Evolutionary conservation across 805 yeast species (phyloP).

Genomic region (Saturnispora serradocipensis): DNA sequence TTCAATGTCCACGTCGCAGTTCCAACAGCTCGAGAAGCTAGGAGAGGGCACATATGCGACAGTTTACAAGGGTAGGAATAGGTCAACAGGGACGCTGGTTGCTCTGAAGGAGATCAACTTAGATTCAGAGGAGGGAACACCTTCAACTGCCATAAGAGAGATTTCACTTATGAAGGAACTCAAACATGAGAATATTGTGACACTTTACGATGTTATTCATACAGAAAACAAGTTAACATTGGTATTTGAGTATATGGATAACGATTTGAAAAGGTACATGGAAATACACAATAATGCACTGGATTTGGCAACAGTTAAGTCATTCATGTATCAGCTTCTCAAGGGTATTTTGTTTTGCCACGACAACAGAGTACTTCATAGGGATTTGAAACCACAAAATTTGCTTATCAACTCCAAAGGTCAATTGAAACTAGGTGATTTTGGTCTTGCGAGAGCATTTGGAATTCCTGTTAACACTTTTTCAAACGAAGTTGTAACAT

Average conservation of each 20-base stretch:
- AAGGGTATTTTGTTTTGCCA: slow-evolving; percentile 85
- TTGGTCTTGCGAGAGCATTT: slow-evolving; percentile 94
- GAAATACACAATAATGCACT: slow-evolving; percentile 9
- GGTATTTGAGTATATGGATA: slow-evolving; percentile 89
- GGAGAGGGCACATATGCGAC: slow-evolving; percentile 98
- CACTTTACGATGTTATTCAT: slow-evolving; percentile 90
- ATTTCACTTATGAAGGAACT: slow-evolving; percentile 92
- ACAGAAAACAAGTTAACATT: slow-evolving; percentile 91
- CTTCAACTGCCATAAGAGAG: slow-evolving; percentile 95
- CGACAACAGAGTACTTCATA: slow-evolving; percentile 73
- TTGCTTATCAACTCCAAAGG: slow-evolving; percentile 83
- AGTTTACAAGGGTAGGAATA: slow-evolving; percentile 90
- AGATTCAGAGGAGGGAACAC: slow-evolving; percentile 97
- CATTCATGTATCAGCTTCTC: slow-evolving; percentile 89
- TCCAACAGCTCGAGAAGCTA: slow-evolving; percentile 60
- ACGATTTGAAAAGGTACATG: slow-evolving; percentile 91
- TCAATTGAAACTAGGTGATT: slow-evolving; percentile 88
- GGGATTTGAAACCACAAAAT: slow-evolving; percentile 93
- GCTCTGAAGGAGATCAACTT: slow-evolving; percentile 91
- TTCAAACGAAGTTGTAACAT: slow-evolving; percentile 93
- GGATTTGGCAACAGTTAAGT: slow-evolving; percentile 71
- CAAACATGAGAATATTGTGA: slow-evolving; percentile 85
- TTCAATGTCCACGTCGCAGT: slow-evolving; percentile 29
- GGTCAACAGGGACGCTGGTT: slow-evolving; percentile 79
- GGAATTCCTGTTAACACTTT: slow-evolving; percentile 97